Percentiles rank a stretch among this genome's conserved stretches.
Evolutionary conservation across 768 basidiomycete genomes (phyloP).

Genomic region (Auriscalpium orientale): DNA sequence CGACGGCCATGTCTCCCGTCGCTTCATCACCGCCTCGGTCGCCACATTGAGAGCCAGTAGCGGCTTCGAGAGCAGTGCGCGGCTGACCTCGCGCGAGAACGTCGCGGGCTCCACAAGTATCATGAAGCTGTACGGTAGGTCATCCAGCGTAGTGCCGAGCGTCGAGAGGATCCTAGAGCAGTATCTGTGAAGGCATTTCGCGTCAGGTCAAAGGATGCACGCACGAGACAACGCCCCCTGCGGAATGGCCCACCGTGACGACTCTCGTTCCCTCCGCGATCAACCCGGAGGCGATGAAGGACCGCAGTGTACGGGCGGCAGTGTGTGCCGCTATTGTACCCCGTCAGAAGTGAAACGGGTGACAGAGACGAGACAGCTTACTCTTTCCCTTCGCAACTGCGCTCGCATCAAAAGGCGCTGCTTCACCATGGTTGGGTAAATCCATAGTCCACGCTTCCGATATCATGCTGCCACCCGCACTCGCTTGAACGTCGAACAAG

Average conservation of each 20-base stretch:
- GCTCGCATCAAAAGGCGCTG: neutral
- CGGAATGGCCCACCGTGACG: neutral
- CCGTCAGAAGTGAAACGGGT: neutral
- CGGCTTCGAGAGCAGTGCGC: neutral
- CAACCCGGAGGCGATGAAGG: neutral
- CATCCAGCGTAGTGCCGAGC: neutral
- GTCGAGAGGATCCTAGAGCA: neutral
- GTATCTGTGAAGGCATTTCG: neutral
- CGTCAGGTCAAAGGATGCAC: neutral
- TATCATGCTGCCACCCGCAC: neutral
- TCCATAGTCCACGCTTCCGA: neutral
- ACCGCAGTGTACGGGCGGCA: neutral
- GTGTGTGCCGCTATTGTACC: neutral
- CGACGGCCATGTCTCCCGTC: neutral
- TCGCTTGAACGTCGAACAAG: neutral
- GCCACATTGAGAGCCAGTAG: neutral
- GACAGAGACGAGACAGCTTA: neutral
- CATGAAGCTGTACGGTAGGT: neutral
- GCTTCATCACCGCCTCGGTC: neutral
- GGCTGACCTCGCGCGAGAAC: neutral
- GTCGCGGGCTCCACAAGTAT: neutral
- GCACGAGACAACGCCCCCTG: neutral
- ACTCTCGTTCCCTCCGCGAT: neutral
- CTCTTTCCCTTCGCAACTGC: neutral
- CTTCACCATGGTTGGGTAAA: neutral